A percentile compares a stretch with the other conserved stretches of the same genome.
These are phyloP conservation scores for Asterella californica DNA, from an alignment of 225 moss, liverwort and hornwort species.

Conservation along the genomic window DNA sequence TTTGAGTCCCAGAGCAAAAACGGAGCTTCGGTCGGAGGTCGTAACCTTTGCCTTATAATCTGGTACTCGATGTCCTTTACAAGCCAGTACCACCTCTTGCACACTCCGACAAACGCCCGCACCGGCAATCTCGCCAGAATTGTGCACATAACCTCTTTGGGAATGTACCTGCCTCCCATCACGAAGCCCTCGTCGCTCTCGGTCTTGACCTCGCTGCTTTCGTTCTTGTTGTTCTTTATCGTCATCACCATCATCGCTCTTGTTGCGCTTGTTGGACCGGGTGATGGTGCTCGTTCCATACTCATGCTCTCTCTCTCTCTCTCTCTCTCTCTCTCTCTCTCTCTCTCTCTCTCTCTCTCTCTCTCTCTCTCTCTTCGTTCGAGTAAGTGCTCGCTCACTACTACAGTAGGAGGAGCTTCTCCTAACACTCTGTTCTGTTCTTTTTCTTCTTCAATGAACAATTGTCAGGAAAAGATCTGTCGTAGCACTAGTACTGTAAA, in stretches of 20 bases:
- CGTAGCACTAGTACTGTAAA: background rate
- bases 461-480: background rate
- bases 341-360: too few relatives aligned
- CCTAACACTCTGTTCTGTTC: background rate
- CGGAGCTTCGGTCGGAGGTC: background rate
- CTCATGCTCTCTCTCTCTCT: background rate
- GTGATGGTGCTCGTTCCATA: background rate
- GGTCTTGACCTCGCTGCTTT: background rate
- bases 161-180: constrained; percentile 19
- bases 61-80: constrained; percentile 11
- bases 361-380: too few relatives aligned
- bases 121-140: constrained; percentile 15
- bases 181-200: constrained; percentile 11
- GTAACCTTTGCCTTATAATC: background rate
- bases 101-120: constrained; percentile 10
- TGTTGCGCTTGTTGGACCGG: background rate
- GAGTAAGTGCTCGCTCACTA: background rate
- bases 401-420: background rate
- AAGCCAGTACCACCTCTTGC: constrained; percentile 14
- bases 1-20: constrained; percentile 17
- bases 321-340: too few relatives aligned
- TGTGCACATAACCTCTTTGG: constrained; percentile 22
- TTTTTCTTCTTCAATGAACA: background rate
- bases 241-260: background rate
- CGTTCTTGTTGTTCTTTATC: background rate